Base-by-base conservation (phyloP, 495 filamentous ascomycete genomes). In the Halenospora varia region DNA sequence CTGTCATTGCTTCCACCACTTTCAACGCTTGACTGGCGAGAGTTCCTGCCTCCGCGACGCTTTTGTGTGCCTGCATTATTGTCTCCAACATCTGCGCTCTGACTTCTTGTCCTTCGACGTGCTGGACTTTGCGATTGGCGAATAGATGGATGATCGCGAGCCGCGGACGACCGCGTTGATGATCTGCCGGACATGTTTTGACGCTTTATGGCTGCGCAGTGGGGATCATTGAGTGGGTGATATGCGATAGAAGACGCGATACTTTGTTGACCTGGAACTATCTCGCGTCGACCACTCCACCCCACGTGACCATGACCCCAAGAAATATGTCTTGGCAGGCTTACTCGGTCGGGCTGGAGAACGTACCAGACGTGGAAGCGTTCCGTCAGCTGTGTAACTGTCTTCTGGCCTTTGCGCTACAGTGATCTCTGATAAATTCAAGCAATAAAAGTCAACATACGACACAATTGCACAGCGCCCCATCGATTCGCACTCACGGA, bases 1-100 rank as follows among this genome's bases (percentile, higher is more conserved):
- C 57, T 60, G 25, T 25, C 52, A 23, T 55, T 54, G 51, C 40
- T 55, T 51, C 48, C 60, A 22, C 52, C 48, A 25, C 68, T 66
- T 25, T 69, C 70, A n/a, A 66, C 62, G 48, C 70, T 71, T 44
- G 48, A 58, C 50, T 71, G 68, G n/a, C 71, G 71, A 13, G 53
- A 45, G 22, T 52, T 53, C 57, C 66, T 65, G 22, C 55, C 58
- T 9, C n/a, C 51, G 49, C 50, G 29, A 25, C 50, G 59, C 24
- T n/a, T 39, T 15, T 35, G 19, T 25, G 25, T 48, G 45, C 42
- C 41, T 19, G 53, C 48, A 22, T 60, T 59, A 49, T 51, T 59
- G 15, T 61, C 63, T 45, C 65, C 70, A 10, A 71, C 29, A 13
- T 74, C 74, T 20, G 62, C 62, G 61, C 75, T 77, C 52, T 63